Percentiles rank a stretch among this genome's conserved stretches.
Evolutionary conservation across 495 filamentous ascomycete species (phyloP).

Genomic region (Aspergillus ellipticus): DNA sequence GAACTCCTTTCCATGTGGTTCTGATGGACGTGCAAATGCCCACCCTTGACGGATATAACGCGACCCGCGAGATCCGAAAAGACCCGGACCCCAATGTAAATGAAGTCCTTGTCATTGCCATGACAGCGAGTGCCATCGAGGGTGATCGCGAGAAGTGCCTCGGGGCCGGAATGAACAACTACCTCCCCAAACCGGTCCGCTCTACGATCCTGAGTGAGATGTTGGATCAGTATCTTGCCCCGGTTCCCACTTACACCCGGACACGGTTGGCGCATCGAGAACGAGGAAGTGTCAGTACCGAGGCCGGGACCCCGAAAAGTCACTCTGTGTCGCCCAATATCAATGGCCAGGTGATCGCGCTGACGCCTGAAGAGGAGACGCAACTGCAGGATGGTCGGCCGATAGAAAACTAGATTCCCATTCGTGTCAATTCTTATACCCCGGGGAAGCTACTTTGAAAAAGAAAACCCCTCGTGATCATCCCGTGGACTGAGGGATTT

Average conservation of each 20-base stretch:
- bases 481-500: background rate
- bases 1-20: slow-evolving; percentile 67
- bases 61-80: slow-evolving; percentile 72
- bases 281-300: slow-evolving; percentile 31
- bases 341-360: slow-evolving; percentile 14
- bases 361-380: slow-evolving; percentile 28
- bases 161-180: slow-evolving; percentile 93
- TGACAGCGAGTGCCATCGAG: slow-evolving; percentile 89
- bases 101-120: slow-evolving; percentile 80
- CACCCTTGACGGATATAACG: slow-evolving; percentile 88
- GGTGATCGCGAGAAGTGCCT: slow-evolving; percentile 90
- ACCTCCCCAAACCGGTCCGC: slow-evolving; percentile 86
- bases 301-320: slow-evolving; percentile 34
- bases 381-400: slow-evolving; percentile 3
- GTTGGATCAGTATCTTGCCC: slow-evolving; percentile 64
- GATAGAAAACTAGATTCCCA: slow-evolving; percentile 19
- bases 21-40: slow-evolving; percentile 98
- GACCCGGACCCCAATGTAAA: slow-evolving; percentile 71
- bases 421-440: too few species aligned
- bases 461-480: too few species aligned
- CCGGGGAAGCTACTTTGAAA: too few species aligned
- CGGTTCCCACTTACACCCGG: slow-evolving; percentile 43
- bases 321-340: slow-evolving; percentile 23
- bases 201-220: slow-evolving; percentile 69
- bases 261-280: slow-evolving; percentile 35